phyloP scores from a whole-genome alignment of 495 filamentous ascomycete species.

The Hypoxylon fuscum region DNA sequence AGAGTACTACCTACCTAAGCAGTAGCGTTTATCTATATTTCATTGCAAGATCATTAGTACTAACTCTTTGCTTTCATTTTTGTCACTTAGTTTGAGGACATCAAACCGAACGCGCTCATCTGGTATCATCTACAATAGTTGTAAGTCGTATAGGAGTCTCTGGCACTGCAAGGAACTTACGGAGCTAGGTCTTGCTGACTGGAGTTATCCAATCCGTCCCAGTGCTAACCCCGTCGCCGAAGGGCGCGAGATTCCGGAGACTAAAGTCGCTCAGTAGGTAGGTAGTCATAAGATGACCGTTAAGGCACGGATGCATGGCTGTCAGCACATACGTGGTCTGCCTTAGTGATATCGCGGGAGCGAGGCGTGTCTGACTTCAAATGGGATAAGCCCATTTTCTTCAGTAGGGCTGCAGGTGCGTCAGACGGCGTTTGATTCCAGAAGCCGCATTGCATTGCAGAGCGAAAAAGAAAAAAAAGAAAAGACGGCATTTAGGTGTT shows the following conservation, averaged over 20 bases:
- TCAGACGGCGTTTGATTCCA: slow-evolving; percentile 38
- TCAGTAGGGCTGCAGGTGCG: slow-evolving; percentile 8
- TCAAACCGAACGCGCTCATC: too few relatives aligned
- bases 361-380: slow-evolving; percentile 15
- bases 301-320: slow-evolving; percentile 1
- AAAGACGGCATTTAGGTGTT: slow-evolving; percentile 5
- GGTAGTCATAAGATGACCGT: slow-evolving; percentile 9
- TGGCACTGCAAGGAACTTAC: not conserved
- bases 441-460: slow-evolving; percentile 19
- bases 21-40: too few relatives aligned
- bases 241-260: not conserved
- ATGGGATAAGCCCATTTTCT: slow-evolving; percentile 16
- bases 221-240: slow-evolving; percentile 7
- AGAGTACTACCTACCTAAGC: too few relatives aligned
- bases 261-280: slow-evolving; percentile 7
- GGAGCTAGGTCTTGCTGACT: not conserved
- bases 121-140: too few relatives aligned
- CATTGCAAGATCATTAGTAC: too few relatives aligned
- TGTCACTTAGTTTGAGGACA: too few relatives aligned
- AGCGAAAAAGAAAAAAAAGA: not conserved
- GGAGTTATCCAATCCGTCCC: not conserved
- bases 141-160: not conserved
- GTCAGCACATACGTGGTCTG: slow-evolving; percentile 34
- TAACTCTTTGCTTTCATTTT: too few relatives aligned
- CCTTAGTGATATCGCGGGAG: slow-evolving; percentile 8